Conservation (phyloP, 2,329 filamentous ascomycete species). For the Exophiala xenobiotica region DNA sequence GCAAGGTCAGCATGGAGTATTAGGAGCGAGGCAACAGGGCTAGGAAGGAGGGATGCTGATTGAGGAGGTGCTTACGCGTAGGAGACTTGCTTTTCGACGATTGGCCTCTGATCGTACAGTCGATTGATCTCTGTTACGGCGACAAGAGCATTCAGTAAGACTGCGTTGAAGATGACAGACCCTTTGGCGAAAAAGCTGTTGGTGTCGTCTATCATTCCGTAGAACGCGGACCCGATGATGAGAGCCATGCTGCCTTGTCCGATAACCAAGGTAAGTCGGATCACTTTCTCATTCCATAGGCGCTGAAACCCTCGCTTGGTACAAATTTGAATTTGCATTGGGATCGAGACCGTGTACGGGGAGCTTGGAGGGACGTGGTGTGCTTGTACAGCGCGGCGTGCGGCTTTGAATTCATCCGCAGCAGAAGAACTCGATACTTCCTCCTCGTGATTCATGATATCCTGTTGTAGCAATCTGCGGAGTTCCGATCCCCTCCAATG, state of each 20-base stretch:
- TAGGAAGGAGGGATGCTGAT: constrained; percentile 73
- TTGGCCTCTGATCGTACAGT: constrained; percentile 82
- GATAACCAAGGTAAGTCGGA: constrained; percentile 37
- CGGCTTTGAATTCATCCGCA: constrained; percentile 5
- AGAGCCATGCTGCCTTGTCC: constrained; percentile 51
- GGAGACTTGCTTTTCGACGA: constrained; percentile 83
- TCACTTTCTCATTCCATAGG: constrained; percentile 70
- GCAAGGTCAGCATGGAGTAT: neutral
- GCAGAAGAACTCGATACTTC: constrained; percentile 55
- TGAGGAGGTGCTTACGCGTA: constrained; percentile 71
- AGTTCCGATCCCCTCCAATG: constrained; percentile 63
- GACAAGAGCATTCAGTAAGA: constrained; percentile 73
- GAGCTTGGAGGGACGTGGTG: constrained; percentile 36
- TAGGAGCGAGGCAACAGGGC: neutral
- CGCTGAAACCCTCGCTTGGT: constrained; percentile 77
- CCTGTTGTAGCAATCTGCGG: constrained; percentile 50
- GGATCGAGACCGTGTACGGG: constrained; percentile 56
- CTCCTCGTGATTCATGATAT: constrained; percentile 66
- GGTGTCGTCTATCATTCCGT: constrained; percentile 66
- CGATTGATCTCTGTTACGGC: constrained; percentile 45
- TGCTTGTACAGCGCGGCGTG: neutral
- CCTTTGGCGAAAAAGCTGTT: constrained; percentile 75
- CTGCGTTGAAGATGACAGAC: constrained; percentile 81
- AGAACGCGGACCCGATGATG: constrained; percentile 79
- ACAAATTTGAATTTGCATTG: constrained; percentile 73